A percentile compares a stretch with the other conserved stretches of the same genome.
phyloP scores from a whole-genome alignment of 306 rosid genomes.

The Castanospermum australe region DNA sequence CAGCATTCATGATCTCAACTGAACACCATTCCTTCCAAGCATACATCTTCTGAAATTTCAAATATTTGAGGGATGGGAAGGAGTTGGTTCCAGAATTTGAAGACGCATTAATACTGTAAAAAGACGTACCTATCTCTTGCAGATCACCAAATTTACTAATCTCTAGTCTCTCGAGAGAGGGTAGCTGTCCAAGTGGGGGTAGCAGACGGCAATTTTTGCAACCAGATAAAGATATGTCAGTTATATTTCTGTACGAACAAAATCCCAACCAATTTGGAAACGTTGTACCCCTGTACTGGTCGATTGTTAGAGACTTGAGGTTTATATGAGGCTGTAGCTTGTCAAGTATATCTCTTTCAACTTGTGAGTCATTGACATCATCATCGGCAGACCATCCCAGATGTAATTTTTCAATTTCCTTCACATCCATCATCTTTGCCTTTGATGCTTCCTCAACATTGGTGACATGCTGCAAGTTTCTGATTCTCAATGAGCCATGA shows the following conservation, averaged over 20 bases:
- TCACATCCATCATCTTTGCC: neutral
- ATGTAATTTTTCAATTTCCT: neutral
- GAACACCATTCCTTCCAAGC: neutral
- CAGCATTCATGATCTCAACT: too few relatives aligned
- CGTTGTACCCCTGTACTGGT: neutral
- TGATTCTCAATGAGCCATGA: neutral
- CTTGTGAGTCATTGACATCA: neutral
- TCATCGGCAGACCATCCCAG: neutral
- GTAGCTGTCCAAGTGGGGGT: conserved; percentile 21
- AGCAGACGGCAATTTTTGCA: neutral
- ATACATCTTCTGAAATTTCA: neutral
- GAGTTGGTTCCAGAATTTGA: neutral
- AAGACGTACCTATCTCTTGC: neutral
- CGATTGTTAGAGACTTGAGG: neutral
- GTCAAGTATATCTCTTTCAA: neutral
- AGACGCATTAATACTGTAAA: too few relatives aligned
- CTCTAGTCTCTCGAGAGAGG: neutral
- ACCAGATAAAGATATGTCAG: neutral
- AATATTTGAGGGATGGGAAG: neutral
- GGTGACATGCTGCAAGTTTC: neutral
- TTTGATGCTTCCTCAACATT: neutral
- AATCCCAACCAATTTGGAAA: conserved; percentile 12
- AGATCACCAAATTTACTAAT: neutral
- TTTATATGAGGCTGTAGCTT: conserved; percentile 9
- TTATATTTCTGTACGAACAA: neutral